A percentile compares a stretch with the other conserved stretches of the same genome.
These are phyloP conservation scores for Nymphaea colorata DNA, from an alignment of 164 flowering plant genomes.

Conservation along the genomic window DNA sequence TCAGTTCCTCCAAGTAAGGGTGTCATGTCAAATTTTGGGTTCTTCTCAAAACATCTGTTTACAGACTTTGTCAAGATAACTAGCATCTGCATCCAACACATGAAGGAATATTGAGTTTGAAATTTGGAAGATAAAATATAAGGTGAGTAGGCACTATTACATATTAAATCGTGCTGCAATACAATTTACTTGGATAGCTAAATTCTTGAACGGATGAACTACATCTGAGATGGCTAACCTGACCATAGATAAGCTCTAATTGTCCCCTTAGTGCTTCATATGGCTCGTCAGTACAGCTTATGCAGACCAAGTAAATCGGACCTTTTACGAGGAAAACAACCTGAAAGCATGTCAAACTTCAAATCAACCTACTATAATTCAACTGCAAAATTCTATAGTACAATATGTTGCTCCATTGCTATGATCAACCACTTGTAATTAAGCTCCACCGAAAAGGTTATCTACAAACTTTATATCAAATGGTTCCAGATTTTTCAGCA, in stretches of 20 bases:
- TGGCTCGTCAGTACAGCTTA: conserved; percentile 97
- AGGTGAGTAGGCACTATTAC: neutral
- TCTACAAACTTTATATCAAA: too few relatives aligned
- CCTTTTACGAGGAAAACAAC: conserved; percentile 93
- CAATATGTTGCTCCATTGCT: neutral
- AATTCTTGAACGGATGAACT: too few relatives aligned
- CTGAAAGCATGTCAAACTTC: conserved; percentile 25
- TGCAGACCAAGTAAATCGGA: conserved; percentile 93
- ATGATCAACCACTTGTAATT: too few relatives aligned
- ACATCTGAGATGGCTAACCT: conserved; percentile 29
- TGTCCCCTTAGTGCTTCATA: conserved; percentile 77
- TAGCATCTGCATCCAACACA: conserved; percentile 65
- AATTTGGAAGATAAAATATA: neutral
- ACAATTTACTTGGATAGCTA: neutral
- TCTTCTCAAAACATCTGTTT: conserved; percentile 93
- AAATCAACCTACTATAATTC: conserved; percentile 2
- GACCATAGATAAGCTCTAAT: conserved; percentile 88
- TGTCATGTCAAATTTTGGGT: conserved; percentile 98
- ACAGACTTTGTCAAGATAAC: conserved; percentile 92
- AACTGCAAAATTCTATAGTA: neutral
- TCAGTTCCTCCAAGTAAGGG: conserved; percentile 98
- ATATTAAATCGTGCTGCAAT: neutral
- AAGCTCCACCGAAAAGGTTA: too few relatives aligned
- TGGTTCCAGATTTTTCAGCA: too few relatives aligned
- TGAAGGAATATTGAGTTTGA: neutral